Evolutionary conservation across 129 eudicot species (phyloP).

Genomic region (Erigeron canadensis): DNA sequence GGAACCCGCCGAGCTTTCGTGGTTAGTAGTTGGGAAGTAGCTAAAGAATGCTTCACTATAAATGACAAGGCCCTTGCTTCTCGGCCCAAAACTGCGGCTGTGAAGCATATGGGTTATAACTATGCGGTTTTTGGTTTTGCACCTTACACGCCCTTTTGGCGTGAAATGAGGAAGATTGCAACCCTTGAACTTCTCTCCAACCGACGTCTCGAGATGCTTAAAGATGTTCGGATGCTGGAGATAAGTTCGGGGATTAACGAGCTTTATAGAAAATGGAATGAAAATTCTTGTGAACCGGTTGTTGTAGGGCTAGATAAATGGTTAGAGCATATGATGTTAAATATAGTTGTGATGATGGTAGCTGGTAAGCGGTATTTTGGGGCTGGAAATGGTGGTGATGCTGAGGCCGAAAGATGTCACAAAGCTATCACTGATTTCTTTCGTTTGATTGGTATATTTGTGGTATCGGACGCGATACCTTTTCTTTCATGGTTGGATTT

Average conservation of each 20-base stretch:
- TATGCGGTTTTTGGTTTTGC: conserved; percentile 36
- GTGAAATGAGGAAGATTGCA: conserved; percentile 36
- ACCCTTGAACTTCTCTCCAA: conserved; percentile 33
- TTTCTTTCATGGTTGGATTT: conserved; percentile 39
- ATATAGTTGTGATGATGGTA: conserved; percentile 25
- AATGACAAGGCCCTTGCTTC: conserved; percentile 31
- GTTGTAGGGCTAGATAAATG: conserved; percentile 21
- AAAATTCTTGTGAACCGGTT: conserved; percentile 8
- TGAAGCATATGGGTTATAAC: conserved; percentile 33
- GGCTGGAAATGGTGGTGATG: conserved; percentile 22
- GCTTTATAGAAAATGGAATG: conserved; percentile 15
- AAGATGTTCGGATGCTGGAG: conserved; percentile 20
- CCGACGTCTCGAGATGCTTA: conserved; percentile 30
- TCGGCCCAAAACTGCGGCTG: conserved; percentile 31
- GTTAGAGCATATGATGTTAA: conserved; percentile 24
- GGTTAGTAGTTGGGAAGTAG: conserved; percentile 34
- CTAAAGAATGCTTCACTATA: conserved; percentile 28
- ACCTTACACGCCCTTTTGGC: conserved; percentile 40
- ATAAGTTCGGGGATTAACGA: conserved; percentile 18
- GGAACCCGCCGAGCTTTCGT: conserved; percentile 30
- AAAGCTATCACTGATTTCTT: conserved; percentile 28
- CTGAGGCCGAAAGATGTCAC: conserved; percentile 25
- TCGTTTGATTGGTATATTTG: conserved; percentile 31
- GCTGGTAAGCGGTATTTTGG: conserved; percentile 31
- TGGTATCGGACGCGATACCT: conserved; percentile 36